Evolutionary conservation across 2,329 filamentous ascomycete genomes (phyloP).

Genomic region (Eutypa lata): DNA sequence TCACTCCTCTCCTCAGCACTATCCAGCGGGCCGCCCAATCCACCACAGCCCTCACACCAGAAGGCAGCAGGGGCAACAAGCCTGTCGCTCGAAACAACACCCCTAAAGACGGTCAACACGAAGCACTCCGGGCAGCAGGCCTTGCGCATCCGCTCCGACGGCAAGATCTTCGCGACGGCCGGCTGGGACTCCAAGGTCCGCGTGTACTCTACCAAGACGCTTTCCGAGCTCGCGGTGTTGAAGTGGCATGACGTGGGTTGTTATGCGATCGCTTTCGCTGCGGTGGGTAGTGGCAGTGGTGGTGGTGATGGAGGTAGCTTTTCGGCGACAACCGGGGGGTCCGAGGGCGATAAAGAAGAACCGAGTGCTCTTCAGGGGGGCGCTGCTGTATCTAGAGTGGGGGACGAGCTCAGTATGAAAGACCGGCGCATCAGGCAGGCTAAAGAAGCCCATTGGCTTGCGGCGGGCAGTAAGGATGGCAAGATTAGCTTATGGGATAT

Average conservation of each 20-base stretch:
- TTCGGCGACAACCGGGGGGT: no score
- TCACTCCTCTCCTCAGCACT: conserved; percentile 30
- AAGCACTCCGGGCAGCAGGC: conserved; percentile 90
- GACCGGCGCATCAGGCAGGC: conserved; percentile 62
- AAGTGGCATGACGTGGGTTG: conserved; percentile 93
- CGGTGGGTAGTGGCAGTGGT: conserved; percentile 25
- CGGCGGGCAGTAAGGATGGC: conserved; percentile 87
- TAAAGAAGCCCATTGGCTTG: conserved; percentile 79
- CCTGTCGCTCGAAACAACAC: conserved; percentile 33
- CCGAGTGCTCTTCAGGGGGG: conserved; percentile 5
- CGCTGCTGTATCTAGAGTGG: conserved; percentile 24
- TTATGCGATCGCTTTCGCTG: conserved; percentile 74
- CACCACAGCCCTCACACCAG: neutral
- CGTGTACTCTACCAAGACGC: conserved; percentile 75
- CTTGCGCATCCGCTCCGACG: conserved; percentile 73
- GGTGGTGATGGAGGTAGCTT: neutral
- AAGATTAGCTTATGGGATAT: conserved; percentile 96
- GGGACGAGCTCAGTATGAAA: conserved; percentile 50
- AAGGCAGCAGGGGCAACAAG: conserved; percentile 9
- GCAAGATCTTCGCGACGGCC: conserved; percentile 79
- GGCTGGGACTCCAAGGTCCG: conserved; percentile 86
- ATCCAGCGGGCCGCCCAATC: conserved; percentile 4
- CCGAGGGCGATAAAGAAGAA: neutral
- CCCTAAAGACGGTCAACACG: conserved; percentile 66
- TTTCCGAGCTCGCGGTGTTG: conserved; percentile 85